Evolutionary conservation across 441 rosid species (phyloP), one percentile per base, ranked within the genome.

Genomic region (Aleurites moluccanus): DNA sequence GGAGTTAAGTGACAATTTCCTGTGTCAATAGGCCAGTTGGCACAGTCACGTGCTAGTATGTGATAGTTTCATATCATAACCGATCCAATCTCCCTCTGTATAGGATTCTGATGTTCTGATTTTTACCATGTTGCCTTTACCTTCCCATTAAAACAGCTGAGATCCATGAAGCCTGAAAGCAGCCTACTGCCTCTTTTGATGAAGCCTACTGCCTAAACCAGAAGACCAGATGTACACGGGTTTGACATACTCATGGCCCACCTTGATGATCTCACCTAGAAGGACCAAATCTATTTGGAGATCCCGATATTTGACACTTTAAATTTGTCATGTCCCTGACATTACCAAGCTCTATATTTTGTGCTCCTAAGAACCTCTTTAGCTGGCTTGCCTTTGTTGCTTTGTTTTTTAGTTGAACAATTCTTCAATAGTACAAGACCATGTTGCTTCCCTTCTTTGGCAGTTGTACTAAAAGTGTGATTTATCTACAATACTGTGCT

Each of bases 141-240:
- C 80, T 74, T 84, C 90, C 98, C 88, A 85, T 76, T 78, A 85
- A 84, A 86, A 91, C 97, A 92, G 98, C 95, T 84, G 90, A 88
- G 82, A 84, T 85, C 85, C 82, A 83, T 86, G 98, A 88, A 89
- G 97, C 98, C 95, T 81, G 98, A 91, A 85, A 97, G 93, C 88
- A 79, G 92, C 89, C 93, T 82, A 84, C 94, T 76, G 91, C 88
- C 90, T 78, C 87, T 83, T 83, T 84, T 85, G 88, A 82, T 82
- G 93, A 86, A 87, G 93, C 92, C 88, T 71, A 65, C 83, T 81
- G 97, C 88, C 91, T 85, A 85, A 88, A 86, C 91, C 76, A 72
- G 99, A 92, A 90, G 98, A 93, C 91, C 92, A 79, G 91, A 87
- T 90, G 92, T 89, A 90, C 96, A 85, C 83, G 90, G 80, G 76